phyloP scores from a whole-genome alignment of 2,329 filamentous ascomycete genomes.

The Talaromyces marneffei region DNA sequence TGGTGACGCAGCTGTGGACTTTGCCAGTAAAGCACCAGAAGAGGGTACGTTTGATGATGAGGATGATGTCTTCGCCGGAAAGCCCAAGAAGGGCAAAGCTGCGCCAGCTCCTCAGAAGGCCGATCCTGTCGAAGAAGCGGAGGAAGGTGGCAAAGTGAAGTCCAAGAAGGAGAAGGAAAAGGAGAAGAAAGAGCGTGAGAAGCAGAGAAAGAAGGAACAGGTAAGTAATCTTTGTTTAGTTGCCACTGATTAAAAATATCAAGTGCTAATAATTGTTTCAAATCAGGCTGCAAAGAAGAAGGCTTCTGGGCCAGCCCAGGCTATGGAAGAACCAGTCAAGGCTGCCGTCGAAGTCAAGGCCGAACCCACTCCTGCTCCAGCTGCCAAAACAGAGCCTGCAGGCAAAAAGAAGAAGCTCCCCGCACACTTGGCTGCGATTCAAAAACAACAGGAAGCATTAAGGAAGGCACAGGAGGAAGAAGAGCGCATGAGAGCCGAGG shows the following conservation, averaged over 20 bases:
- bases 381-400: slow-evolving; percentile 52
- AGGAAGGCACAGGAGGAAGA: slow-evolving; percentile 43
- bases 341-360: slow-evolving; percentile 54
- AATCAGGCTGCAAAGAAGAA: slow-evolving; percentile 78
- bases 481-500: slow-evolving; percentile 35
- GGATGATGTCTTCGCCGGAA: slow-evolving; percentile 78
- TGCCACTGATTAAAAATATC: background rate
- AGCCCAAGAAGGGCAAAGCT: slow-evolving; percentile 58
- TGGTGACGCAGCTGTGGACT: slow-evolving; percentile 32
- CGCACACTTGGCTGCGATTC: slow-evolving; percentile 44
- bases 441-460: slow-evolving; percentile 45
- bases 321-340: slow-evolving; percentile 54
- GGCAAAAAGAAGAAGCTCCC: slow-evolving; percentile 89
- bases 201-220: slow-evolving; percentile 97
- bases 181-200: slow-evolving; percentile 95
- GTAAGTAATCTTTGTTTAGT: slow-evolving; percentile 44
- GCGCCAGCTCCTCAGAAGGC: slow-evolving; percentile 40
- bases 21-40: slow-evolving; percentile 64
- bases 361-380: slow-evolving; percentile 71
- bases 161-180: slow-evolving; percentile 99
- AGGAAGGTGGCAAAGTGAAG: slow-evolving; percentile 63
- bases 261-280: background rate
- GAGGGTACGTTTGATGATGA: slow-evolving; percentile 80
- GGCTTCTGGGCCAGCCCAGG: slow-evolving; percentile 39
- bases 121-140: slow-evolving; percentile 39